Conservation (phyloP, 1,139 yeast species). For the Pichia sorboxylosa region DNA sequence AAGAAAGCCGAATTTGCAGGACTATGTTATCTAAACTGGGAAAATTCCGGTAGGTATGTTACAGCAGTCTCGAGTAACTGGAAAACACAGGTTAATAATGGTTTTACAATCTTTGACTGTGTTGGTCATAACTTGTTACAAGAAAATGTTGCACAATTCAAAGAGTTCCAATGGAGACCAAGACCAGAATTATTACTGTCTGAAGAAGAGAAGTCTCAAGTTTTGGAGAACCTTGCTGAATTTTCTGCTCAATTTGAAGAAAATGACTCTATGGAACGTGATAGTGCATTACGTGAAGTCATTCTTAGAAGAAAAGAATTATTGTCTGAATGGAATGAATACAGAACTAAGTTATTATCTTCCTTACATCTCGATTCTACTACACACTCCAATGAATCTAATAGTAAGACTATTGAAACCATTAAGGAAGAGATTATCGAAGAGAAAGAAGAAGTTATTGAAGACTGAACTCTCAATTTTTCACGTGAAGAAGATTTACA, state of each 20-base stretch:
- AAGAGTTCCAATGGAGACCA: conserved; percentile 94
- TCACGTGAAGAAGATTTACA: background rate
- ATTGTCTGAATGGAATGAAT: conserved; percentile 76
- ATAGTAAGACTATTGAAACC: conserved; percentile 45
- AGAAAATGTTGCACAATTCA: conserved; percentile 71
- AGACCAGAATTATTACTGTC: conserved; percentile 74
- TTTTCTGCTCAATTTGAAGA: conserved; percentile 92
- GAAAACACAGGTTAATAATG: conserved; percentile 81
- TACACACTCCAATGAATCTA: background rate
- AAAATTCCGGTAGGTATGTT: conserved; percentile 85
- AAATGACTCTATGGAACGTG: conserved; percentile 92
- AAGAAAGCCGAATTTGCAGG: conserved; percentile 61
- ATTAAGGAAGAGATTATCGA: conserved; percentile 59
- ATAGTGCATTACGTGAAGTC: conserved; percentile 82
- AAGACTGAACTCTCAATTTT: conserved; percentile 15
- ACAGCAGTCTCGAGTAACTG: conserved; percentile 83
- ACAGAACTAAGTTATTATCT: conserved; percentile 52
- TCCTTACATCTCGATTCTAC: conserved; percentile 27
- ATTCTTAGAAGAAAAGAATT: conserved; percentile 75
- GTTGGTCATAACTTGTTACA: conserved; percentile 70
- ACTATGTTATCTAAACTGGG: conserved; percentile 85
- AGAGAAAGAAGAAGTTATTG: conserved; percentile 69
- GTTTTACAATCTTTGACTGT: conserved; percentile 78
- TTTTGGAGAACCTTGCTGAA: conserved; percentile 79
- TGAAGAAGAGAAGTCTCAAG: conserved; percentile 76